Conservation (phyloP, 371 early-diverging fungal genomes). For the Syncephalastrum racemosum region DNA sequence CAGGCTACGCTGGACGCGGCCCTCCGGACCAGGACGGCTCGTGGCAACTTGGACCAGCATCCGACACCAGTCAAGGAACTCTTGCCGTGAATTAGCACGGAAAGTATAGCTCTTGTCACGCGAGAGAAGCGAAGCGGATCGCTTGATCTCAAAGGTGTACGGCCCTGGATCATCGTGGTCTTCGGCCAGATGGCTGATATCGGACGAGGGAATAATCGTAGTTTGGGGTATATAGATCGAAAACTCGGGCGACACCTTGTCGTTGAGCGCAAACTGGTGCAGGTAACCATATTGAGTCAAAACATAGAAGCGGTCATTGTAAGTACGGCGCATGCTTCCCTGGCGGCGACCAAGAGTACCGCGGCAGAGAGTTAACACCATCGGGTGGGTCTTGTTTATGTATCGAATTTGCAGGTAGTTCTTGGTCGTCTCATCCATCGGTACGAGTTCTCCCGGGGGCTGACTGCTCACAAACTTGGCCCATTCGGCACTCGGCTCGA, state of each 20-base stretch:
- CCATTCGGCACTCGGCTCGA: conserved; percentile 39
- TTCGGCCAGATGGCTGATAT: conserved; percentile 20
- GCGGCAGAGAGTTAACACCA: conserved; percentile 36
- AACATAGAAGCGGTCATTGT: conserved; percentile 28
- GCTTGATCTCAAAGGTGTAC: conserved; percentile 15
- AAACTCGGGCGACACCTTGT: conserved; percentile 39
- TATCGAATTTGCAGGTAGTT: conserved; percentile 39
- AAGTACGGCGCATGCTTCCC: conserved; percentile 27
- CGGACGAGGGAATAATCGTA: conserved; percentile 24
- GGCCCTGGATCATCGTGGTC: background rate
- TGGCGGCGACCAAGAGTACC: conserved; percentile 36
- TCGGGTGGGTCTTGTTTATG: conserved; percentile 37
- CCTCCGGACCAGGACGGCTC: conserved; percentile 1
- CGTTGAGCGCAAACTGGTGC: conserved; percentile 39
- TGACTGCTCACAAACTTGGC: conserved; percentile 21
- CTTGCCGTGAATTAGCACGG: conserved; percentile 10
- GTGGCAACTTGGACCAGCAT: conserved; percentile 17
- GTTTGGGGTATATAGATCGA: conserved; percentile 37
- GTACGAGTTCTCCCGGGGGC: background rate
- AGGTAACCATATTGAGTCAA: conserved; percentile 39
- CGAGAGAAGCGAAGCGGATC: conserved; percentile 5
- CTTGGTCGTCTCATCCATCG: conserved; percentile 14
- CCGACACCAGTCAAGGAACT: conserved; percentile 15
- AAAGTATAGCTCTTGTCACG: conserved; percentile 16
- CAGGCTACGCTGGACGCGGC: too few species aligned